Percentiles rank a stretch among this genome's conserved stretches.
Conservation (phyloP, 1,139 yeast genomes). For the Yamadazyma atlantica region DNA sequence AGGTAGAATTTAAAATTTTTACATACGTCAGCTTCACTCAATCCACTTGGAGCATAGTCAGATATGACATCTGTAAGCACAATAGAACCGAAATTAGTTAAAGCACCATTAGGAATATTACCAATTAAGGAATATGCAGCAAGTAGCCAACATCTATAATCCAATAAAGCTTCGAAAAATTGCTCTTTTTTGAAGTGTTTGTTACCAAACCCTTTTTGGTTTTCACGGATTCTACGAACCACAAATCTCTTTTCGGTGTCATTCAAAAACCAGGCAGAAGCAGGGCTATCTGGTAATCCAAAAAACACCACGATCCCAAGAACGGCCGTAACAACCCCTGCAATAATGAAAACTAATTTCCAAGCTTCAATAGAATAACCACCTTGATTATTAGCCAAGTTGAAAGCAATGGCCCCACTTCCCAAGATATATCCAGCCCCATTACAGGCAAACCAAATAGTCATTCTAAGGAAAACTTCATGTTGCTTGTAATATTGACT, state of each 20-base stretch:
- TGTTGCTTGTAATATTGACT: conserved; percentile 27
- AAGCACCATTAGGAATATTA: conserved; percentile 40
- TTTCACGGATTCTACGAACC: conserved; percentile 35
- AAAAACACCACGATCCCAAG: conserved; percentile 24
- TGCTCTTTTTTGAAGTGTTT: conserved; percentile 54
- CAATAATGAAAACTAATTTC: conserved; percentile 32
- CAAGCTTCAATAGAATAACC: conserved; percentile 24
- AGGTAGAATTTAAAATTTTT: no score
- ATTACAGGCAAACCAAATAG: conserved; percentile 32
- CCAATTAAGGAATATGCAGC: conserved; percentile 24
- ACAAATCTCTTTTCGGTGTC: conserved; percentile 45
- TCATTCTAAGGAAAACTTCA: conserved; percentile 24
- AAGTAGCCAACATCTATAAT: conserved; percentile 45
- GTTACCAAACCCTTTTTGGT: conserved; percentile 58
- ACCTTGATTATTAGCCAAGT: conserved; percentile 17
- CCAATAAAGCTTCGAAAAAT: conserved; percentile 51
- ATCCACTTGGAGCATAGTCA: not conserved
- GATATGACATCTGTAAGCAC: conserved; percentile 27
- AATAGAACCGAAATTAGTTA: conserved; percentile 44
- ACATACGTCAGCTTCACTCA: conserved; percentile 25
- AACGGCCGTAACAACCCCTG: conserved; percentile 28
- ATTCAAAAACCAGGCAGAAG: conserved; percentile 36
- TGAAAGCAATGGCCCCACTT: conserved; percentile 25
- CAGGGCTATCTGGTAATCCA: conserved; percentile 31
- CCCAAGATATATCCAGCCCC: conserved; percentile 31